Evolutionary conservation across 2,329 filamentous ascomycete genomes (phyloP).

Genomic region (Periconia sp.): DNA sequence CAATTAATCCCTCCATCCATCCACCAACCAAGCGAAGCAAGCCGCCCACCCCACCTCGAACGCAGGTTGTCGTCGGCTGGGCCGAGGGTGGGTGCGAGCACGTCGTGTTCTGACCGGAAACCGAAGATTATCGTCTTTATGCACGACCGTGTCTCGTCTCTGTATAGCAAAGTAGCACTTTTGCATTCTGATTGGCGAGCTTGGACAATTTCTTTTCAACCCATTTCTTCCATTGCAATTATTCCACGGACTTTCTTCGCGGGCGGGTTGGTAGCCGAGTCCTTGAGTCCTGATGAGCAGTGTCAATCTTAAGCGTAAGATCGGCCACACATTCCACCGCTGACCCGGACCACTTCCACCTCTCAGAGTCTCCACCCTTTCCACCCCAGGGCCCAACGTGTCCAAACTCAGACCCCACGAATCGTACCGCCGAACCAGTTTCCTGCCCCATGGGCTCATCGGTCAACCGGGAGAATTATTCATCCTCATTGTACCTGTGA

Average conservation of each 20-base stretch:
- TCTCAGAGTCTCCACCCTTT: neutral
- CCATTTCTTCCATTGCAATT: neutral
- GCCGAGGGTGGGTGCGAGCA: neutral
- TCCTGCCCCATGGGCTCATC: neutral
- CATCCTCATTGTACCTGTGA: no score
- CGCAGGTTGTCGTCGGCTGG: neutral
- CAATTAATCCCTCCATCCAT: no score
- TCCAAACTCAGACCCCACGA: neutral
- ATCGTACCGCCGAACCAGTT: neutral
- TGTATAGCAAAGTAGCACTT: neutral
- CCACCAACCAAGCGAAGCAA: conserved; percentile 1
- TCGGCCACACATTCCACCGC: neutral
- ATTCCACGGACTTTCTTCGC: neutral
- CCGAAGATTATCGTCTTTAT: conserved; percentile 16
- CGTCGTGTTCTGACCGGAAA: conserved; percentile 18
- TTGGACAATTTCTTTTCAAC: neutral
- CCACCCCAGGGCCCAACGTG: neutral
- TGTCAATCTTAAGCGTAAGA: neutral
- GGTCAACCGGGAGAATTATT: neutral
- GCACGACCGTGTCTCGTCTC: neutral
- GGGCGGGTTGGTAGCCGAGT: neutral
- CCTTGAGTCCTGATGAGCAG: neutral
- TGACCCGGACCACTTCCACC: neutral
- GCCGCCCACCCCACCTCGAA: neutral
- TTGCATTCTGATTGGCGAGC: conserved; percentile 23